phyloP scores from a whole-genome alignment of 2,329 filamentous ascomycete species.

The Ascochyta lentis region DNA sequence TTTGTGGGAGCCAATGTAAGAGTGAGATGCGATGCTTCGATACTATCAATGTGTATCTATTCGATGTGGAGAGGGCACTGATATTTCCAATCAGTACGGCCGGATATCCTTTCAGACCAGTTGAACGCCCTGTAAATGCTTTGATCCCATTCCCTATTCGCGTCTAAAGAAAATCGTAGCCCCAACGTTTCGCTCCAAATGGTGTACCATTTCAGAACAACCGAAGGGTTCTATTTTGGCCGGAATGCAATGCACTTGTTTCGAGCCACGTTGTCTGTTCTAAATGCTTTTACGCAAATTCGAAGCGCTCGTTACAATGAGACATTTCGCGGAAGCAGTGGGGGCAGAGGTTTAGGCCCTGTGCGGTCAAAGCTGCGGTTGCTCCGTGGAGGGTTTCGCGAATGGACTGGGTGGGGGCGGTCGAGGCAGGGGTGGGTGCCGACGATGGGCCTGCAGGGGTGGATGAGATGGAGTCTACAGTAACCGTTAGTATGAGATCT shows the following conservation, averaged over 20 bases:
- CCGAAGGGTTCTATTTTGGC: neutral
- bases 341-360: constrained; percentile 35
- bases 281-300: constrained; percentile 23
- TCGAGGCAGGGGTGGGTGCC: constrained; percentile 28
- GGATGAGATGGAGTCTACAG: constrained; percentile 32
- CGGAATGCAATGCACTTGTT: neutral
- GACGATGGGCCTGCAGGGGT: constrained; percentile 31
- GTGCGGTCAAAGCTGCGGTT: constrained; percentile 27
- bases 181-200: neutral
- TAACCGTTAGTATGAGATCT: constrained; percentile 1
- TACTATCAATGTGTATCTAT: neutral
- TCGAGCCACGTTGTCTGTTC: neutral
- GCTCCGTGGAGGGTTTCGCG: constrained; percentile 33
- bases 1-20: neutral
- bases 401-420: constrained; percentile 21
- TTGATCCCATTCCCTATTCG: neutral
- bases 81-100: neutral
- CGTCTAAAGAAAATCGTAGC: constrained; percentile 13
- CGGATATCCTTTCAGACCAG: neutral
- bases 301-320: constrained; percentile 36
- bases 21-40: constrained; percentile 6
- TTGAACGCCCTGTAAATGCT: constrained; percentile 14
- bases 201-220: neutral
- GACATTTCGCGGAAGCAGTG: constrained; percentile 38
- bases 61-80: neutral